A percentile compares a stretch with the other conserved stretches of the same genome.
Conservation (phyloP, 2,329 filamentous ascomycete genomes). For the Allantophomopsis cytisporea region DNA sequence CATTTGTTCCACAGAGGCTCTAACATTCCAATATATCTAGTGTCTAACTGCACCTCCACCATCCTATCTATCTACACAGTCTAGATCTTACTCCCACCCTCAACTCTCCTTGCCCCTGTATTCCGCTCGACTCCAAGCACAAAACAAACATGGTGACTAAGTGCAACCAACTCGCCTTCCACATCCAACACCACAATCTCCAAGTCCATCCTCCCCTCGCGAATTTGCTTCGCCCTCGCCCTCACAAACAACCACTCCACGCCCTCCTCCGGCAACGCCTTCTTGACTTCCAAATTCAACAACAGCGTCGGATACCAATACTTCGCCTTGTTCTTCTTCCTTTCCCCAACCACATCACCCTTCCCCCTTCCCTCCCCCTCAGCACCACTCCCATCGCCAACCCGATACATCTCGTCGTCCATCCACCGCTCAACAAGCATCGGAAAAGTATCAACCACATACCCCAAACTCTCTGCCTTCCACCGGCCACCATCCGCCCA, state of each 20-base stretch:
- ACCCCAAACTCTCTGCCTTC: slow-evolving; percentile 50
- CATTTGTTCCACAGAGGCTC: too few species aligned
- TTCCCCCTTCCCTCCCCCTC: slow-evolving; percentile 2
- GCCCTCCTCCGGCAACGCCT: slow-evolving; percentile 50
- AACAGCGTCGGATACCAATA: slow-evolving; percentile 40
- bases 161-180: slow-evolving; percentile 47
- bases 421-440: slow-evolving; percentile 43
- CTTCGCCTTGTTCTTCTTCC: slow-evolving; percentile 13
- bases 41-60: too few species aligned
- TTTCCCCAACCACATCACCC: slow-evolving; percentile 7
- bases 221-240: slow-evolving; percentile 50
- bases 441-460: slow-evolving; percentile 55
- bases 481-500: slow-evolving; percentile 45
- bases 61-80: neutral
- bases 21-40: too few species aligned
- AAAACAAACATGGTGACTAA: slow-evolving; percentile 55
- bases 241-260: slow-evolving; percentile 61
- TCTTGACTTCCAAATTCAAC: slow-evolving; percentile 68
- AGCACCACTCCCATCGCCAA: neutral
- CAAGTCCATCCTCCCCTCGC: slow-evolving; percentile 61
- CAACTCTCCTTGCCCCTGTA: slow-evolving; percentile 13
- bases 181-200: slow-evolving; percentile 57
- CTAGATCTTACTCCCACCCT: slow-evolving; percentile 6
- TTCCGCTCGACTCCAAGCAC: slow-evolving; percentile 53
- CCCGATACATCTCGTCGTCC: slow-evolving; percentile 15